Base-by-base conservation (phyloP, 768 basidiomycete species). In the Psilocybe cubensis region DNA sequence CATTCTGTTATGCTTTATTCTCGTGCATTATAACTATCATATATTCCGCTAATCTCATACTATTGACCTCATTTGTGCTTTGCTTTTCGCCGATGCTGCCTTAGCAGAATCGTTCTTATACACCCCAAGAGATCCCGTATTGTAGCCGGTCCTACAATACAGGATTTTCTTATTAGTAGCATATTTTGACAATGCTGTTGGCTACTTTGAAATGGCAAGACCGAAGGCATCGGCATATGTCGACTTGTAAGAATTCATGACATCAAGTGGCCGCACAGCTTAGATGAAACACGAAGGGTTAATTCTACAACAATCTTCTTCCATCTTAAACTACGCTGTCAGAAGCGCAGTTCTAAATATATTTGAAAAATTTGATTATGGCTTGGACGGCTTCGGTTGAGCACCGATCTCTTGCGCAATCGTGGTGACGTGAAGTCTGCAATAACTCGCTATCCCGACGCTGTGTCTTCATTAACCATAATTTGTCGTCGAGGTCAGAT, bases 21-120 rank as follows among this genome's bases (percentile, higher is more conserved):
- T 54, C 48, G 46, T 38, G 50, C 53, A 61, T 63, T 58, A 60
- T 64, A 57, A 59, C 57, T 64, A 61, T 52, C 52, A 38, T 66
- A 63, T 53, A 57, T 40, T 48, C 50, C 33, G 59, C 51, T 63
- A 59, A 60, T 58, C 48, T 53, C 59, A 56, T 65, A 62, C 60
- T 56, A 57, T 56, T 60, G 59, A 27, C 56, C 43, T 55, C 48
- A 59, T 55, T 38, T 40, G 45, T 59, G 56, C 55, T 56, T 49
- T 31, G 35, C 35, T n/a, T 40, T 43, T 60, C 42, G 50, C 50
- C 59, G 33, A 54, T 57, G 58, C 63, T n/a, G 9, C 12, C 7
- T 11, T 17, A 38, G 20, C 46, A 23, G 54, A 47, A 33, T 48
- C 40, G 24, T 48, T 46, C 47, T 45, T 41, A n/a, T 38, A 27